These are phyloP conservation scores for Escallonia herrerae DNA, from an alignment of 129 eudicot genomes.

Conservation along the genomic window DNA sequence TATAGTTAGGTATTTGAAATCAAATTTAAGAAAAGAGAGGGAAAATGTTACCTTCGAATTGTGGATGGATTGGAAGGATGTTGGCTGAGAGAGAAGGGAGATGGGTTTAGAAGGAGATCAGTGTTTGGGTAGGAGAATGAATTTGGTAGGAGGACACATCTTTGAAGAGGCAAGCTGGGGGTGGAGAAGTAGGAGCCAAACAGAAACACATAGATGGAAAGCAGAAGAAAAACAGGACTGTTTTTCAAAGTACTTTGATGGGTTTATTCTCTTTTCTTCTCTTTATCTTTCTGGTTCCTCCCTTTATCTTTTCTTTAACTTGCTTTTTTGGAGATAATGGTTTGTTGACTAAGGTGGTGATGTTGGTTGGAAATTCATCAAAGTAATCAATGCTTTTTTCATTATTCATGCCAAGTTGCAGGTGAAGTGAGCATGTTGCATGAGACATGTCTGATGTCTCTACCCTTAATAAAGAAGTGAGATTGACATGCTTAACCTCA, in stretches of 20 bases:
- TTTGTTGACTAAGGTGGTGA: constrained; percentile 53
- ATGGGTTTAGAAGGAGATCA: constrained; percentile 8
- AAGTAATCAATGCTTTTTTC: constrained; percentile 33
- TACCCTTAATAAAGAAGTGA: not conserved
- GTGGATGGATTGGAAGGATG: not conserved
- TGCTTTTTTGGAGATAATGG: constrained; percentile 46
- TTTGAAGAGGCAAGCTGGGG: not conserved
- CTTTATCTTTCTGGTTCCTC: constrained; percentile 22
- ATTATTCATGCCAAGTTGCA: constrained; percentile 11
- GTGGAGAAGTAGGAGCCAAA: constrained; percentile 7
- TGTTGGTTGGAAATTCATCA: constrained; percentile 43
- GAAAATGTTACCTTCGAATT: constrained; percentile 2
- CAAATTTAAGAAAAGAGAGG: not conserved
- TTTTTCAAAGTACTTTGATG: constrained; percentile 23
- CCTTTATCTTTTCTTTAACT: constrained; percentile 16
- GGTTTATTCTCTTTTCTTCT: constrained; percentile 19
- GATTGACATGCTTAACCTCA: not conserved
- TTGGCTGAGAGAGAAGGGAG: not conserved
- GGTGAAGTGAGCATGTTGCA: constrained; percentile 1
- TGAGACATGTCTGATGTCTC: constrained; percentile 3
- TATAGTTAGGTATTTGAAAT: not conserved
- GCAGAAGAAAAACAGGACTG: too few relatives aligned
- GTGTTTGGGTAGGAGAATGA: constrained; percentile 14
- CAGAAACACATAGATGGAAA: constrained; percentile 28
- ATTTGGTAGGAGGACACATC: not conserved